Base-by-base conservation (phyloP, 441 rosid species). In the Pelargonium citronellum region DNA sequence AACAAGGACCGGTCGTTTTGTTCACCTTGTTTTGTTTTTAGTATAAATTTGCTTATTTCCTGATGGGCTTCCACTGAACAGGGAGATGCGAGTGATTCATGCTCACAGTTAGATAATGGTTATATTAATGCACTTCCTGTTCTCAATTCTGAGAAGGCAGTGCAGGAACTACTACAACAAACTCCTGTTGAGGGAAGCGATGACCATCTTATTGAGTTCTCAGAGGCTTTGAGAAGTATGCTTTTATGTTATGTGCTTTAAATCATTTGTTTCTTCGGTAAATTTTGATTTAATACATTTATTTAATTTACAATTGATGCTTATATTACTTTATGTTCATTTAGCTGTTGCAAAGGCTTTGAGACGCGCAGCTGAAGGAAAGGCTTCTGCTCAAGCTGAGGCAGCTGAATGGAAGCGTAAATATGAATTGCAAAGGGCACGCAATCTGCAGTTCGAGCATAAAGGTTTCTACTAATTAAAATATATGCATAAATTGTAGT, bases 321-420 rank as follows among this genome's bases (percentile, higher is more conserved):
- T 79, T 62, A 60, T 20, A 19, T 69, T 71, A 5, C 57, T 69
- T 51, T 39, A n/a, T 66, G 12, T 64, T 20, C 63, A 5, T 46
- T 75, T 81, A 91, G 97, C 99, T 88, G 99, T 95, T 86, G 97
- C 95, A 15, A 95, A 92, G 87, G 87, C 97, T 61, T 77, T 95
- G 69, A 85, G 96, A 60, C 88, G 91, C 73, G 94, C 96, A 80
- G 96, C 99, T 65, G 99, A 95, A 83, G 99, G 90, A 64, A 95
- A 92, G 73, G 99, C 97, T 61, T 77, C 89, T 78, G 98, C 98
- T 67, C 98, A 95, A 85, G 96, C 95, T 34, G 98, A 95, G 83
- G 98, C 96, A 68, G 85, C 96, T 77, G 98, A 95, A 79, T 95
- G 99, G 99, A 92, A 92, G 79, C 92, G 96, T 69, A 83, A 88